A percentile compares a stretch with the other conserved stretches of the same genome.
These are phyloP conservation scores for Alternaria tenuissima DNA, from an alignment of 2,329 filamentous ascomycete species.

Conservation along the genomic window DNA sequence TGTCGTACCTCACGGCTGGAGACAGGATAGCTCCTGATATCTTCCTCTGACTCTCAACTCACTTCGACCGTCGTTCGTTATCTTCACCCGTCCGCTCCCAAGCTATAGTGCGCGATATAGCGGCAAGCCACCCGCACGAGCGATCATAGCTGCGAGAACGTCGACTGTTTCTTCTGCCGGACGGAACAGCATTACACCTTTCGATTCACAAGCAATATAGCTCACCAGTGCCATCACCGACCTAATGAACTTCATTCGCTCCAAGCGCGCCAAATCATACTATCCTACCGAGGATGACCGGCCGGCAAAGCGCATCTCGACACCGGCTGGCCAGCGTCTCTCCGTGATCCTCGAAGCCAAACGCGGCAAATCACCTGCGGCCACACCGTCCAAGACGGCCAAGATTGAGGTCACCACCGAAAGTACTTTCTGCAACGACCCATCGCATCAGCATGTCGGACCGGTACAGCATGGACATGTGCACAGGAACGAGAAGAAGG, in stretches of 20 bases:
- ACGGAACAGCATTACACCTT: background rate
- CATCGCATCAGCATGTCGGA: slow-evolving; percentile 34
- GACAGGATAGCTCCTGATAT: slow-evolving; percentile 5
- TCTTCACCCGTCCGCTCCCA: slow-evolving; percentile 6
- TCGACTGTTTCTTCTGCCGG: background rate
- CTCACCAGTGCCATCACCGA: background rate
- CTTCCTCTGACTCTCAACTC: slow-evolving; percentile 6
- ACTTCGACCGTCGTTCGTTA: background rate
- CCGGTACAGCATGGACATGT: slow-evolving; percentile 31
- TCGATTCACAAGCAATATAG: slow-evolving; percentile 2
- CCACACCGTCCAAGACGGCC: slow-evolving; percentile 14
- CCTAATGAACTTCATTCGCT: slow-evolving; percentile 39
- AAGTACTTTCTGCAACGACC: slow-evolving; percentile 42
- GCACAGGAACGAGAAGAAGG: slow-evolving; percentile 23
- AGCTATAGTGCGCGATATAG: slow-evolving; percentile 13
- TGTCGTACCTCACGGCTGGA: background rate
- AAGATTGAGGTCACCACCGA: slow-evolving; percentile 40
- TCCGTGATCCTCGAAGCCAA: slow-evolving; percentile 51
- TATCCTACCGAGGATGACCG: slow-evolving; percentile 37
- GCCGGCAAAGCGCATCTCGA: slow-evolving; percentile 53
- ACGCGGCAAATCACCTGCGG: slow-evolving; percentile 27
- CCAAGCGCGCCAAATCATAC: slow-evolving; percentile 33
- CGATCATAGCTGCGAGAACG: background rate
- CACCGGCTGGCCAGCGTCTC: slow-evolving; percentile 53
- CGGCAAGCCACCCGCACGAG: slow-evolving; percentile 14